These are phyloP conservation scores for Aspergillus candidus DNA, from an alignment of 2,329 filamentous ascomycete species.

Conservation along the genomic window DNA sequence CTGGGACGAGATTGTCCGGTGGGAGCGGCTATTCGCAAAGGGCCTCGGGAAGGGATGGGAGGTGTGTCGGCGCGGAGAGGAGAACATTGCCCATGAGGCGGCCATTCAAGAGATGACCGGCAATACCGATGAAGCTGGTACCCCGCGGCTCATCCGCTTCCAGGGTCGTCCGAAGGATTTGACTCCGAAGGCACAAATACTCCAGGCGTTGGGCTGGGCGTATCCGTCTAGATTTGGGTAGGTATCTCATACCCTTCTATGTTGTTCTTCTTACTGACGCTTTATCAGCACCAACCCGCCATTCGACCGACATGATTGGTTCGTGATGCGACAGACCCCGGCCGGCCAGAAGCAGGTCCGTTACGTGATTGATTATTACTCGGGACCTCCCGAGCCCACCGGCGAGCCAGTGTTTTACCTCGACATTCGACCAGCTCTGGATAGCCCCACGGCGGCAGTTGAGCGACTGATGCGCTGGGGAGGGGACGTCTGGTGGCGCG, in stretches of 20 bases:
- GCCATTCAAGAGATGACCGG: conserved; percentile 44
- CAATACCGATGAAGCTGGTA: conserved; percentile 29
- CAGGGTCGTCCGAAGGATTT: conserved; percentile 82
- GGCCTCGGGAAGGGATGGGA: conserved; percentile 69
- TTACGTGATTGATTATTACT: conserved; percentile 97
- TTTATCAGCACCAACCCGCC: conserved; percentile 65
- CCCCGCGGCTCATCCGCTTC: conserved; percentile 76
- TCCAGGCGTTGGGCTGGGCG: conserved; percentile 70
- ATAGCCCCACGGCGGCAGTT: conserved; percentile 69
- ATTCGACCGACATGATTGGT: conserved; percentile 98
- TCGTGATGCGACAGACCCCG: conserved; percentile 64
- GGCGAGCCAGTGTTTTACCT: conserved; percentile 94
- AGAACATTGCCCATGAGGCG: conserved; percentile 53
- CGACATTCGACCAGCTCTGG: conserved; percentile 83
- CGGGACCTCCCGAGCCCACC: conserved; percentile 69
- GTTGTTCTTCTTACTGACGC: background rate
- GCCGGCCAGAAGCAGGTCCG: conserved; percentile 71
- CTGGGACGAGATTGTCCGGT: conserved; percentile 89
- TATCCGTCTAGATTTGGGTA: conserved; percentile 76
- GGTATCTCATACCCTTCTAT: conserved; percentile 23
- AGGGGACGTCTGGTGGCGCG: conserved; percentile 89
- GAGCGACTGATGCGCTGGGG: conserved; percentile 86
- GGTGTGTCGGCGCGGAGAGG: conserved; percentile 67
- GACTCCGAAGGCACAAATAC: conserved; percentile 83
- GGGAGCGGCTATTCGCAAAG: conserved; percentile 78